Conservation (phyloP, 2,329 filamentous ascomycete species). For the Helicocarpus griseus region DNA sequence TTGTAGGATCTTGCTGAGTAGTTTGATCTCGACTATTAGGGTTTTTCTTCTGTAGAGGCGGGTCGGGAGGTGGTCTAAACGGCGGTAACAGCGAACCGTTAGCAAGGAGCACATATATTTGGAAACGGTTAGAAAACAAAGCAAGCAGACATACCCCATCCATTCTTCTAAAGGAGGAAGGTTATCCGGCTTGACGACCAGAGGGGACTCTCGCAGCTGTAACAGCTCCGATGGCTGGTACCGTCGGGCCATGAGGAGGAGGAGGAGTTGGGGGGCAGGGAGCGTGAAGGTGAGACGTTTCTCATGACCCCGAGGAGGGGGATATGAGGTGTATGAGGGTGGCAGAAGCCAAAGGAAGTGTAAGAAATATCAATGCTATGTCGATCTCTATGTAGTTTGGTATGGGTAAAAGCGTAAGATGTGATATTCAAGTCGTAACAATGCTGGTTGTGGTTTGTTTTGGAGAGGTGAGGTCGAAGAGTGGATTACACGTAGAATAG, state of each 20-base stretch:
- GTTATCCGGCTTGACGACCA: slow-evolving; percentile 68
- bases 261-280: slow-evolving; percentile 15
- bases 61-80: slow-evolving; percentile 34
- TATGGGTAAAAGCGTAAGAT: not conserved
- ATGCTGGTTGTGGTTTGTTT: not conserved
- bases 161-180: slow-evolving; percentile 84
- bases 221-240: slow-evolving; percentile 72
- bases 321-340: slow-evolving; percentile 3
- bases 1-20: slow-evolving; percentile 25
- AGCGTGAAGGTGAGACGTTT: slow-evolving; percentile 15
- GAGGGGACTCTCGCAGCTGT: slow-evolving; percentile 66
- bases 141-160: slow-evolving; percentile 65
- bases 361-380: not conserved
- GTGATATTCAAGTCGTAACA: slow-evolving; percentile 1
- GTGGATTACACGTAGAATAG: not conserved
- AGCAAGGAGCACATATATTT: not conserved
- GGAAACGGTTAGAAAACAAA: not conserved
- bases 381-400: not conserved
- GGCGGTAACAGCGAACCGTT: slow-evolving; percentile 5
- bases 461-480: slow-evolving; percentile 3
- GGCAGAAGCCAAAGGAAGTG: not conserved
- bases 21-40: slow-evolving; percentile 25
- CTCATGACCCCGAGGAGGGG: slow-evolving; percentile 15
- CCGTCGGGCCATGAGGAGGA: slow-evolving; percentile 37
- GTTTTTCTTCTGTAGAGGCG: slow-evolving; percentile 27